phyloP scores from a whole-genome alignment of 345 rosid genomes.

The Acer campestre region DNA sequence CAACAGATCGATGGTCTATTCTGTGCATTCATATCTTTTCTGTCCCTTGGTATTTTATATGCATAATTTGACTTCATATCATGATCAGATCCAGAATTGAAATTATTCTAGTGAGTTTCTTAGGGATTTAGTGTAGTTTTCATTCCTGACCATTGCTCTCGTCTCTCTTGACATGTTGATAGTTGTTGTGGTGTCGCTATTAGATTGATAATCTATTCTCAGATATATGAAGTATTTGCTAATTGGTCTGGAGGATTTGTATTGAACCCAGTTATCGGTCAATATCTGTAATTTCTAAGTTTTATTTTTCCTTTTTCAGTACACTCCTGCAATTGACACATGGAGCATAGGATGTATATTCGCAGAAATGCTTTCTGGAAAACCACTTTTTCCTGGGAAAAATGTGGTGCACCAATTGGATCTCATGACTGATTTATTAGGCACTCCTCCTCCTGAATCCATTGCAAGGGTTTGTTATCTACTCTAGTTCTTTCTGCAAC shows the following conservation, averaged over 20 bases:
- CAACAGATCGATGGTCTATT: background rate
- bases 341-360: slow-evolving; percentile 99
- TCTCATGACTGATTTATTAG: slow-evolving; percentile 94
- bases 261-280: background rate
- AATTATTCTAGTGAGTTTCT: background rate
- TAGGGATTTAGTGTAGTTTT: background rate
- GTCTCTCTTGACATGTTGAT: background rate
- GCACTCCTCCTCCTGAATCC: slow-evolving; percentile 85
- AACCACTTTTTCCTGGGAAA: slow-evolving; percentile 93
- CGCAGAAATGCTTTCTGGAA: slow-evolving; percentile 96
- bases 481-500: slow-evolving; percentile 18
- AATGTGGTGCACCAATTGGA: slow-evolving; percentile 96
- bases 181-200: slow-evolving; percentile 2
- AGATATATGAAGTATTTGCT: background rate
- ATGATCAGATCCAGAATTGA: background rate
- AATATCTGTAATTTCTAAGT: slow-evolving; percentile 14
- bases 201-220: background rate
- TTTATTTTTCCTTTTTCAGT: slow-evolving; percentile 43
- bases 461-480: slow-evolving; percentile 63
- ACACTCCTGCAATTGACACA: slow-evolving; percentile 93
- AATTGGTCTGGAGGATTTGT: background rate
- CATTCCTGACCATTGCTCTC: background rate
- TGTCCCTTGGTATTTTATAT: background rate
- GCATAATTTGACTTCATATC: background rate
- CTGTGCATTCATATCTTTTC: background rate